Base-by-base conservation (phyloP, 202 grass and related monocot species). In the Carex sylvatica region DNA sequence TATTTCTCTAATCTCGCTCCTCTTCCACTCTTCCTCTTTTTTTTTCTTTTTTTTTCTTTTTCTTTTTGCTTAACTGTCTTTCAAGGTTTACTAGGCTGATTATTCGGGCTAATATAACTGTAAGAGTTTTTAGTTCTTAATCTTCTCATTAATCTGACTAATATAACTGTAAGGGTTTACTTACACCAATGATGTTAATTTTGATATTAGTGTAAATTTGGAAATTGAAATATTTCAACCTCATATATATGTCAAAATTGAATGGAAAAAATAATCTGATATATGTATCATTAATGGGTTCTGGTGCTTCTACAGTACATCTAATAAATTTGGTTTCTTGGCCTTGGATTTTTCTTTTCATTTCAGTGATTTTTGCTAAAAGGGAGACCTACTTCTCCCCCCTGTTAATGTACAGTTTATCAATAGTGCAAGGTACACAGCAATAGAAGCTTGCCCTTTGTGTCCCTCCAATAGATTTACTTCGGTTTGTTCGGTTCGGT, bases 391-490 rank as follows among this genome's bases (percentile, higher is more conserved):
- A 78, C 74, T 4, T 78, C n/a, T 58, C 55, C 4, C 7, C 16
- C 20, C 10, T 51, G 69, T 78, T 36, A 36, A 31, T 60, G 52
- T 60, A 59, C 30, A 38, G 52, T 77, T 77, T 9, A 11, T 9
- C 14, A 55, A 55, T 59, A 72, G 23, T 72, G 51, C 74, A 58
- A 31, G 53, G 52, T 60, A 58, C 74, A 78, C 31, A 60, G 24
- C 51, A 35, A 76, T 76, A 56, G 53, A 78, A 55, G 36, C 15
- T 58, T 78, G 74, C 53, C 54, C 33, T 38, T 59, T 58, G 30
- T 78, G 40, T 35, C 54, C 52, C 53, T 78, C 28, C 28, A 28
- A 28, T 28, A 28, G 28, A 28, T 28, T 28, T 28, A 28, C 28
- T 28, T 28, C 2, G 2, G 28, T 28, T 28, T 28, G 28, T 28